phyloP scores from a whole-genome alignment of 108 stramenopile genomes.

The Epithemia pelagica region DNA sequence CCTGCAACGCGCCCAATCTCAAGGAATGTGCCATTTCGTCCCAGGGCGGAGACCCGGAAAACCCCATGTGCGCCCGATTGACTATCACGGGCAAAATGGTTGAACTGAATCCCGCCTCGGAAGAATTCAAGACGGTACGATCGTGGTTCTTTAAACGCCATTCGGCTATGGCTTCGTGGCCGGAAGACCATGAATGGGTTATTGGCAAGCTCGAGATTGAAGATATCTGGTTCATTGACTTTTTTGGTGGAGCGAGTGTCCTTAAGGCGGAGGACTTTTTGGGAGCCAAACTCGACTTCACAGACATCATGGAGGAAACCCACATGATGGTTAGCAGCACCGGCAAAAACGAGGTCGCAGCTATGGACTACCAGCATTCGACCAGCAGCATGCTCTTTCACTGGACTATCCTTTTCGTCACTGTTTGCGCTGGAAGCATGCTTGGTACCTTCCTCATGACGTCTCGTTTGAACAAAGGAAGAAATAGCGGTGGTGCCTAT shows the following conservation, averaged over 20 bases:
- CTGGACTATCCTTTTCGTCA: neutral
- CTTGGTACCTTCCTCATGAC: too few relatives aligned
- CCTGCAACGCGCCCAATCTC: neutral
- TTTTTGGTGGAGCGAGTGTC: slow-evolving; percentile 57
- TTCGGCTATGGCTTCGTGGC: slow-evolving; percentile 43
- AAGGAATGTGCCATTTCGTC: slow-evolving; percentile 3
- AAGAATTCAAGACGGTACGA: slow-evolving; percentile 30
- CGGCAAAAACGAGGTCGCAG: too few relatives aligned
- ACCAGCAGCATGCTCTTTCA: too few relatives aligned
- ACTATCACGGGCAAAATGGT: slow-evolving; percentile 40
- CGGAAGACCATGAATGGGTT: slow-evolving; percentile 47
- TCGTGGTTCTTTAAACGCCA: slow-evolving; percentile 44
- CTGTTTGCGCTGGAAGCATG: too few relatives aligned
- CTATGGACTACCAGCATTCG: too few relatives aligned
- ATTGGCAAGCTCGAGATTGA: slow-evolving; percentile 40
- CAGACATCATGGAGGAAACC: too few relatives aligned
- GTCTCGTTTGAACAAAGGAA: too few relatives aligned
- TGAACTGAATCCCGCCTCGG: slow-evolving; percentile 14
- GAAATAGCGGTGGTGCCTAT: too few relatives aligned
- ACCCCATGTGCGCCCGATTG: slow-evolving; percentile 54
- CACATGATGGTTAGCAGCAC: too few relatives aligned
- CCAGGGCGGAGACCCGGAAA: slow-evolving; percentile 44
- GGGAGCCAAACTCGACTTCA: neutral
- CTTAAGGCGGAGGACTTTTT: slow-evolving; percentile 37
- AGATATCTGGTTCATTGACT: slow-evolving; percentile 63